Evolutionary conservation across 352 stramenopile species (phyloP).

Genomic region (Globisporangium paddicum): DNA sequence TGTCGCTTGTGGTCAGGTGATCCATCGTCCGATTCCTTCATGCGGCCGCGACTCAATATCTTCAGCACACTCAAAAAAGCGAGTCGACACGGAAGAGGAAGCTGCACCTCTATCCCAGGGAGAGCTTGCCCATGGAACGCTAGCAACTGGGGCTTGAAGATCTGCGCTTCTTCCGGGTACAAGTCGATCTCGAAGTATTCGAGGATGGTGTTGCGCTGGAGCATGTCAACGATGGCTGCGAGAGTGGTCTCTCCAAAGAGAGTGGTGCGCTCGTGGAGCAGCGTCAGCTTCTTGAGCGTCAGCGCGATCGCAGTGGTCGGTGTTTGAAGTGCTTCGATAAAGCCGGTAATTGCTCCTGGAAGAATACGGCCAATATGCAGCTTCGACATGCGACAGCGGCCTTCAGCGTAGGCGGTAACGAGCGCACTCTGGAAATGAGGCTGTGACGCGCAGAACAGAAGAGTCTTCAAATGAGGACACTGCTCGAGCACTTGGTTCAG

Average conservation of each 20-base stretch:
- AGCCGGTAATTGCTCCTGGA: background rate
- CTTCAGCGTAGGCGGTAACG: background rate
- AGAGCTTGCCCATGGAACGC: background rate
- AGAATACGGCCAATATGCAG: background rate
- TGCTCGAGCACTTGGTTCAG: background rate
- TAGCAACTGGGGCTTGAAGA: background rate
- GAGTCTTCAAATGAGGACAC: background rate
- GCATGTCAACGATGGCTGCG: background rate
- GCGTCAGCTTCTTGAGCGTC: background rate
- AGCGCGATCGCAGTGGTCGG: background rate
- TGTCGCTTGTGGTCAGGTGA: background rate
- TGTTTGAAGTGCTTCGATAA: background rate
- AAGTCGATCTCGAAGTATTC: background rate
- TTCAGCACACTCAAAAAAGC: background rate
- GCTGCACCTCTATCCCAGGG: background rate
- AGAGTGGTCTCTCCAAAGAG: background rate
- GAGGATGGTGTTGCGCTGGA: background rate
- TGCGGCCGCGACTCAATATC: background rate
- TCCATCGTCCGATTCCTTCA: background rate
- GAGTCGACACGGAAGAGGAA: background rate
- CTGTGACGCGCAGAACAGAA: background rate
- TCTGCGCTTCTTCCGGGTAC: background rate
- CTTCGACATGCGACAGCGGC: background rate
- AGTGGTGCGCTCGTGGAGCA: background rate
- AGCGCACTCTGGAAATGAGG: background rate